Conservation (phyloP, 768 basidiomycete genomes). For the Pilatotrama ljubarskyi region DNA sequence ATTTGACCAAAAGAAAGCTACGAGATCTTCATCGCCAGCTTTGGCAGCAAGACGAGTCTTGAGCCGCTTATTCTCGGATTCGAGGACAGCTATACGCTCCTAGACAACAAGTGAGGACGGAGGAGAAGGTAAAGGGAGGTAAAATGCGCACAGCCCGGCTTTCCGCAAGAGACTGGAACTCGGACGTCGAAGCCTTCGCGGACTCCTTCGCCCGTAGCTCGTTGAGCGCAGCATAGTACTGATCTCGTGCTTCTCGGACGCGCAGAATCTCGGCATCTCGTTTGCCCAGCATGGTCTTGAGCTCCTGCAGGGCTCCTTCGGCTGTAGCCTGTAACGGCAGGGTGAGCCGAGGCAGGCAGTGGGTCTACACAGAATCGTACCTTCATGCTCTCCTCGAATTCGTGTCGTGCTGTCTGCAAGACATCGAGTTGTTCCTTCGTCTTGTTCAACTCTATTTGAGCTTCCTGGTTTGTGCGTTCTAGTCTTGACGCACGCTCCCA, state of each 20-base stretch:
- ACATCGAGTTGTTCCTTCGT: conserved; percentile 47
- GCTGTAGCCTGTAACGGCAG: conserved; percentile 37
- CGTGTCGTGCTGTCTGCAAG: conserved; percentile 31
- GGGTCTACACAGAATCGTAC: conserved; percentile 1
- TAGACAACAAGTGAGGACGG: conserved; percentile 30
- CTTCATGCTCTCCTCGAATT: conserved; percentile 11
- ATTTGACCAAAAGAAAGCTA: conserved; percentile 66
- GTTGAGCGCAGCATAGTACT: conserved; percentile 57
- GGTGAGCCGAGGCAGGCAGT: background rate
- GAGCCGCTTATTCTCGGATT: conserved; percentile 71
- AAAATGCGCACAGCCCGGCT: conserved; percentile 44
- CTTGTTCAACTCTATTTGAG: conserved; percentile 38
- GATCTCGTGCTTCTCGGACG: conserved; percentile 73
- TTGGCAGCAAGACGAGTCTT: conserved; percentile 78
- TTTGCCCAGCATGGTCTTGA: conserved; percentile 58
- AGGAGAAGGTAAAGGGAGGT: background rate
- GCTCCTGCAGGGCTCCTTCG: conserved; percentile 58
- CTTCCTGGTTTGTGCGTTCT: conserved; percentile 44
- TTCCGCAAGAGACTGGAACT: conserved; percentile 65
- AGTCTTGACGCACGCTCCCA: conserved; percentile 53
- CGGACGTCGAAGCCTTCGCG: conserved; percentile 58
- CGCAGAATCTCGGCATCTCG: conserved; percentile 67
- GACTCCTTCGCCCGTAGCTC: conserved; percentile 69
- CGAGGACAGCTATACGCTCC: conserved; percentile 72
- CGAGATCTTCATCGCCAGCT: conserved; percentile 66